Conservation (phyloP, 2,329 filamentous ascomycete species). For the Fusarium cicatricum region DNA sequence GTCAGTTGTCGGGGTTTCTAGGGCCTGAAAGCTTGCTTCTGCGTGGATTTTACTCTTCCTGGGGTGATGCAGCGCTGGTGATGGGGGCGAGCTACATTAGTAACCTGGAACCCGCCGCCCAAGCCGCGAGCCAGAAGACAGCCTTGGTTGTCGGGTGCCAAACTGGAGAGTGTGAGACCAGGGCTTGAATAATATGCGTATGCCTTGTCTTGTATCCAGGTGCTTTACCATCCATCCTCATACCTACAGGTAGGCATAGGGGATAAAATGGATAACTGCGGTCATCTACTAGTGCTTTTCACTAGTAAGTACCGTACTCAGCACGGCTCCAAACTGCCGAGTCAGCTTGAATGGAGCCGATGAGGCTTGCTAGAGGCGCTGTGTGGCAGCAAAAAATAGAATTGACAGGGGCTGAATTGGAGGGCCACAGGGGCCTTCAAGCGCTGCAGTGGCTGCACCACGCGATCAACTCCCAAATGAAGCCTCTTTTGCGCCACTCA, state of each 20-base stretch:
- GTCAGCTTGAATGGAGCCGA: no score
- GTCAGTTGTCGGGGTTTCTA: not conserved
- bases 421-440: not conserved
- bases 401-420: not conserved
- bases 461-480: constrained; percentile 42
- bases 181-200: no score
- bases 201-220: no score
- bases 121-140: not conserved
- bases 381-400: constrained; percentile 7
- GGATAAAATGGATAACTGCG: no score
- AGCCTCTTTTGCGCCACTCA: constrained; percentile 15
- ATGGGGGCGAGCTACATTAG: not conserved
- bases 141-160: no score
- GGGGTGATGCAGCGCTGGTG: not conserved
- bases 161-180: not conserved
- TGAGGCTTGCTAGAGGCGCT: not conserved
- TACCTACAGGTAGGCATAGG: no score
- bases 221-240: no score
- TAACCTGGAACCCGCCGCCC: not conserved
- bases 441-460: constrained; percentile 20
- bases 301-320: no score
- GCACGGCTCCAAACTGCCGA: no score
- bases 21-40: not conserved
- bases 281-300: no score
- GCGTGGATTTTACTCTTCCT: not conserved